Evolutionary conservation across 257 asterid species (phyloP).

Genomic region (Solanum ahanhuiri): DNA sequence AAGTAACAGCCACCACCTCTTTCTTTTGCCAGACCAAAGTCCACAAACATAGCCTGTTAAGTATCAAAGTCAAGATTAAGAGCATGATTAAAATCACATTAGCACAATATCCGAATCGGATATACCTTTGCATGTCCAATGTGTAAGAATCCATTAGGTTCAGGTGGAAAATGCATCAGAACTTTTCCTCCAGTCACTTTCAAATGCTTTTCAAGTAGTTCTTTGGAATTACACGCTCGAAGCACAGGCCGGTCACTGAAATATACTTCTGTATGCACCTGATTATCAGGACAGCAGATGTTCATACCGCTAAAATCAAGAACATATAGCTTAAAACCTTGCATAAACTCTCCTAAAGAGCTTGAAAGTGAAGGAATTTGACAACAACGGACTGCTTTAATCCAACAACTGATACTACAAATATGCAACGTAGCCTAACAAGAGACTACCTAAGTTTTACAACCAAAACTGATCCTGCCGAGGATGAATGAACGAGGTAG

Average conservation of each 20-base stretch:
- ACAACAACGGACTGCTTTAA: background rate
- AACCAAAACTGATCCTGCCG: background rate
- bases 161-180: constrained; percentile 95
- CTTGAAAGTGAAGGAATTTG: background rate
- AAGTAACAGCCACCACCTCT: constrained; percentile 91
- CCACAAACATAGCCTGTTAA: constrained; percentile 93
- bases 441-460: background rate
- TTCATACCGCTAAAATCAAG: background rate
- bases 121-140: constrained; percentile 96
- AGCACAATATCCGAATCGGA: background rate
- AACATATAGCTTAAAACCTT: background rate
- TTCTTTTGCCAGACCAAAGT: constrained; percentile 93
- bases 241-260: constrained; percentile 82
- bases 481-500: background rate
- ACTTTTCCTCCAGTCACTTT: constrained; percentile 68
- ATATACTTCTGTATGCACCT: constrained; percentile 92
- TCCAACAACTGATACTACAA: background rate
- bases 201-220: constrained; percentile 71
- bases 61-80: background rate
- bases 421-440: background rate
- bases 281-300: background rate
- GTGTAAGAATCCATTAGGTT: constrained; percentile 95
- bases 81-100: background rate
- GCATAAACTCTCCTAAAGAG: background rate
- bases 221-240: constrained; percentile 80